Conservation (phyloP, 148 eudicot species). For the Silene latifolia region DNA sequence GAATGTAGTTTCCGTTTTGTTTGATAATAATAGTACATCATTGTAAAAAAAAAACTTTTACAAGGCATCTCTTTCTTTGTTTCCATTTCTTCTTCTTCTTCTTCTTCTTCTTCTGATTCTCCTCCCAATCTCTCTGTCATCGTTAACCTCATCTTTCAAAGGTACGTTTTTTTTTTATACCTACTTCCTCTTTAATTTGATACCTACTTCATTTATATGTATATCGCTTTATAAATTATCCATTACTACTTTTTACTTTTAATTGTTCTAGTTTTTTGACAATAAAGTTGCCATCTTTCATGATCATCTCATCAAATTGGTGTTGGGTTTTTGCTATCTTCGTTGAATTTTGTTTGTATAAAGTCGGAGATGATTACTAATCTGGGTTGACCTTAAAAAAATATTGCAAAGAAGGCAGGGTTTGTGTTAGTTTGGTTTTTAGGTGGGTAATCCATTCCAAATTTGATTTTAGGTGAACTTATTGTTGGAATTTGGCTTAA, state of each 20-base stretch:
- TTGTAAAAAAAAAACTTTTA: too few species aligned
- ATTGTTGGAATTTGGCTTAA: background rate
- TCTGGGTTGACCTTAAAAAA: background rate
- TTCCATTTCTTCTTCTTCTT: background rate
- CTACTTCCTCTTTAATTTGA: background rate
- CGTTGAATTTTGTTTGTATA: background rate
- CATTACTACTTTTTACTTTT: background rate
- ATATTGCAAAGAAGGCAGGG: background rate
- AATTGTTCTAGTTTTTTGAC: background rate
- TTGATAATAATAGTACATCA: too few species aligned
- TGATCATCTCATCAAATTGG: background rate
- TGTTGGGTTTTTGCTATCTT: slow-evolving; percentile 1
- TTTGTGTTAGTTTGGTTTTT: background rate
- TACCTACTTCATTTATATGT: background rate
- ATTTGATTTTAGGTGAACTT: background rate
- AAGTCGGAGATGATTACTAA: background rate
- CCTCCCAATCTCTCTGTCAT: too few species aligned
- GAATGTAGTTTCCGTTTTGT: too few species aligned
- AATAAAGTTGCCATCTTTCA: background rate
- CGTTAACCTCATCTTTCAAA: slow-evolving; percentile 1
- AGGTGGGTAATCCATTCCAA: background rate
- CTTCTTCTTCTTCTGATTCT: background rate
- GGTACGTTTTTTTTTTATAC: slow-evolving; percentile 8
- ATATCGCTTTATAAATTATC: background rate
- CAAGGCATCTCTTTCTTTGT: background rate